phyloP scores from a whole-genome alignment of 345 rosid genomes.

The Angophora floribunda region DNA sequence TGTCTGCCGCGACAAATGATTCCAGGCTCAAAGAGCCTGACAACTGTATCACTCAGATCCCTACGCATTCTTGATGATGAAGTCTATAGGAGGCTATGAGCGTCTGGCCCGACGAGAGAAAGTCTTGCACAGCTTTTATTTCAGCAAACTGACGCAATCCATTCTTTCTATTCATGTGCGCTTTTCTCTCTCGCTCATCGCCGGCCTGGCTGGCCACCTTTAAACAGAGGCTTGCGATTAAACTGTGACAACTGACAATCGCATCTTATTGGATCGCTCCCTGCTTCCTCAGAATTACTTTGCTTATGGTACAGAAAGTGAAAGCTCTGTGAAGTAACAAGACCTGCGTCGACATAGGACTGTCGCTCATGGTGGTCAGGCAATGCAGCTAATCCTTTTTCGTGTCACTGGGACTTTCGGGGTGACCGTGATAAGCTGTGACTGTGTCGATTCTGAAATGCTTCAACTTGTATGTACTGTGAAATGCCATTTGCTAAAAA shows the following conservation, averaged over 20 bases:
- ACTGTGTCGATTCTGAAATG: not conserved
- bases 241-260: not conserved
- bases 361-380: not conserved
- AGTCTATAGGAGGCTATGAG: not conserved
- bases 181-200: not conserved
- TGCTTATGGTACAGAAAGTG: not conserved
- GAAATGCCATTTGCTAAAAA: not conserved
- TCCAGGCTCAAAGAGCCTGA: not conserved
- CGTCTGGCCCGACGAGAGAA: not conserved
- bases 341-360: not conserved
- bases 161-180: not conserved
- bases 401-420: not conserved
- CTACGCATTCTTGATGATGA: not conserved
- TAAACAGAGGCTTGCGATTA: not conserved
- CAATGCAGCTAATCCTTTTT: not conserved
- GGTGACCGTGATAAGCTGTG: too few species aligned
- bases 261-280: not conserved
- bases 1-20: not conserved
- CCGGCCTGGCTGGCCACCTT: not conserved
- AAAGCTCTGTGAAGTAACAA: not conserved
- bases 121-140: not conserved
- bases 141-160: not conserved
- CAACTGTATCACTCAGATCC: not conserved
- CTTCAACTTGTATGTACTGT: not conserved
- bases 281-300: not conserved